Evolutionary conservation across 257 asterid genomes (phyloP).

Genomic region (Lavandula angustifolia): DNA sequence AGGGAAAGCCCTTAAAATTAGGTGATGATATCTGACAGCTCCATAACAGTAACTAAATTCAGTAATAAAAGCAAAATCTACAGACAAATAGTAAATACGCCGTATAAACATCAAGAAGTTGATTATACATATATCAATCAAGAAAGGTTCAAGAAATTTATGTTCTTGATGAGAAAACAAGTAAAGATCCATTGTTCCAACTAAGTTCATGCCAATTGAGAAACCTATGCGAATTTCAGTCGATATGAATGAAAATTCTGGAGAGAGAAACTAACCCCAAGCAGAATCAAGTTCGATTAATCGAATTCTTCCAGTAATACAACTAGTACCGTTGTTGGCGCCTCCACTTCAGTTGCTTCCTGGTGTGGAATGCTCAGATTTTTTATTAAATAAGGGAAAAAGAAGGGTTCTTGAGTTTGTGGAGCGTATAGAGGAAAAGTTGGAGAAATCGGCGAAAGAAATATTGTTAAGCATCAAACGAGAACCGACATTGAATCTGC

Average conservation of each 20-base stretch:
- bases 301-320: not conserved
- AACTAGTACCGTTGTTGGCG: not conserved
- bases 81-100: slow-evolving; percentile 10
- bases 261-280: slow-evolving; percentile 32
- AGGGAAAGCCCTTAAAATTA: not conserved
- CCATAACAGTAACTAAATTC: slow-evolving; percentile 3
- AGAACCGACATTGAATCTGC: slow-evolving; percentile 22
- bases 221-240: slow-evolving; percentile 18
- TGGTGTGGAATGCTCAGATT: not conserved
- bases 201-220: slow-evolving; percentile 7
- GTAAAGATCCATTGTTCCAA: slow-evolving; percentile 10
- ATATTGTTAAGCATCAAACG: not conserved
- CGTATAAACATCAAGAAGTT: not conserved
- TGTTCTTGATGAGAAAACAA: slow-evolving; percentile 4
- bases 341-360: slow-evolving; percentile 1
- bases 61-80: slow-evolving; percentile 11
- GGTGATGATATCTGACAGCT: not conserved
- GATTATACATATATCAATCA: not conserved
- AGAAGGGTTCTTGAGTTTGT: slow-evolving; percentile 2
- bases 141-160: not conserved
- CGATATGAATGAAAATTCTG: not conserved
- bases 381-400: not conserved
- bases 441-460: slow-evolving; percentile 16
- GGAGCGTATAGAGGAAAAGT: not conserved
- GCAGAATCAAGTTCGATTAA: slow-evolving; percentile 22